Conservation (phyloP, 768 basidiomycete species). For the Mycena indigotica region DNA sequence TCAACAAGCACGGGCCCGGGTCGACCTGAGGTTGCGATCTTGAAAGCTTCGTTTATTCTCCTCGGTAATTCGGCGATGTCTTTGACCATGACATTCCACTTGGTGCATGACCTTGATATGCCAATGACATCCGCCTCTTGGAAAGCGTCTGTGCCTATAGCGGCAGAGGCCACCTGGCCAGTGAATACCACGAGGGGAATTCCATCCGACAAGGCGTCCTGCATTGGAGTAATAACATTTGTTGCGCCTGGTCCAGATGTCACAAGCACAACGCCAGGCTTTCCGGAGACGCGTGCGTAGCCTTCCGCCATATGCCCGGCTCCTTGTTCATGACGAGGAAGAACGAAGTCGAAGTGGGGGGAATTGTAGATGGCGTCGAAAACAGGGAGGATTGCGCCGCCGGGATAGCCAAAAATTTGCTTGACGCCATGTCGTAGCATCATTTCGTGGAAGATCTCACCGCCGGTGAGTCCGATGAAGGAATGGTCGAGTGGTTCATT, state of each 20-base stretch:
- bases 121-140: conserved; percentile 98
- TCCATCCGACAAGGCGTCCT: conserved; percentile 94
- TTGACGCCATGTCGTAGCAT: conserved; percentile 96
- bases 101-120: conserved; percentile 95
- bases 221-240: conserved; percentile 97
- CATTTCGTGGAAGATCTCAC: conserved; percentile 99
- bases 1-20: conserved; percentile 98
- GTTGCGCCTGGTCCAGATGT: conserved; percentile 98
- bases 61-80: conserved; percentile 93
- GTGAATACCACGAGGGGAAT: conserved; percentile 93
- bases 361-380: conserved; percentile 99
- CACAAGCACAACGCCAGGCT: conserved; percentile 96
- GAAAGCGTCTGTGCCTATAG: conserved; percentile 98
- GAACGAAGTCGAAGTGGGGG: conserved; percentile 89
- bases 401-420: conserved; percentile 97
- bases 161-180: conserved; percentile 98
- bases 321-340: conserved; percentile 97
- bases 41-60: conserved; percentile 98
- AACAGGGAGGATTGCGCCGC: conserved; percentile 98
- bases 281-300: conserved; percentile 95
- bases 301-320: conserved; percentile 99
- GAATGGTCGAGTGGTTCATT: conserved; percentile 69
- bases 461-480: conserved; percentile 93
- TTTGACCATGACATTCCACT: conserved; percentile 99
- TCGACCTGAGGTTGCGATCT: conserved; percentile 95